A percentile compares a stretch with the other conserved stretches of the same genome.
These are phyloP conservation scores for Rosellinia necatrix DNA, from an alignment of 2,329 filamentous ascomycete species.

Conservation along the genomic window DNA sequence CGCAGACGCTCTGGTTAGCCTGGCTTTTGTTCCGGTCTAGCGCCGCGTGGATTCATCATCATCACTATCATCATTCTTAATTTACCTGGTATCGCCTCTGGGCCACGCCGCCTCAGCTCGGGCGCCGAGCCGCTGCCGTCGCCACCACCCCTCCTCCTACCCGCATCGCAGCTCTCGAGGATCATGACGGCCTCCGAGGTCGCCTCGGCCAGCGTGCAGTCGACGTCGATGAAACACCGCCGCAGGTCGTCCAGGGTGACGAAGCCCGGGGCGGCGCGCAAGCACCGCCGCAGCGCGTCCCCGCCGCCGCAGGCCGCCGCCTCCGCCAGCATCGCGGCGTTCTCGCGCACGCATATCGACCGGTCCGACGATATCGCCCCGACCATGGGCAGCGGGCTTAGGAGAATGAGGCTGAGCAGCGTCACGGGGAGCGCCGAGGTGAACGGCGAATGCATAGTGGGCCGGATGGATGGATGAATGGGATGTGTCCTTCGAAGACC, in stretches of 20 bases:
- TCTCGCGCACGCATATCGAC: slow-evolving; percentile 47
- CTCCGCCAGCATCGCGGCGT: slow-evolving; percentile 46
- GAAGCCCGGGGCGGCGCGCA: slow-evolving; percentile 42
- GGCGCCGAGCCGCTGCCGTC: slow-evolving; percentile 22
- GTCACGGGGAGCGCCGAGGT: slow-evolving; percentile 30
- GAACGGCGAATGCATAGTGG: slow-evolving; percentile 26
- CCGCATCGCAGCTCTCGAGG: slow-evolving; percentile 41
- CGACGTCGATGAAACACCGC: slow-evolving; percentile 44
- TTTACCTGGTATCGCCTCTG: slow-evolving; percentile 33
- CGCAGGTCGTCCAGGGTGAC: slow-evolving; percentile 44
- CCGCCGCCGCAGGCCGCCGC: slow-evolving; percentile 51
- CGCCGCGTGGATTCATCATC: too few relatives aligned
- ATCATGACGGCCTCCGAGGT: slow-evolving; percentile 42
- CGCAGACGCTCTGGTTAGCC: not conserved
- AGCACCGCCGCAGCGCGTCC: slow-evolving; percentile 49
- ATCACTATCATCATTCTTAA: too few relatives aligned
- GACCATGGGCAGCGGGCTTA: slow-evolving; percentile 37
- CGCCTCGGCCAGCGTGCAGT: slow-evolving; percentile 45
- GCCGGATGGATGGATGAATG: too few relatives aligned
- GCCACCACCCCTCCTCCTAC: too few relatives aligned
- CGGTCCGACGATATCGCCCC: slow-evolving; percentile 32
- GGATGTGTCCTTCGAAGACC: not conserved
- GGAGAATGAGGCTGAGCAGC: slow-evolving; percentile 44
- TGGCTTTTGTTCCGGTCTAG: too few relatives aligned
- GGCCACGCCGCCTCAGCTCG: slow-evolving; percentile 33